Percentiles rank a stretch among this genome's conserved stretches.
phyloP scores from a whole-genome alignment of 2,329 filamentous ascomycete species.

The Colletotrichum orbiculare region DNA sequence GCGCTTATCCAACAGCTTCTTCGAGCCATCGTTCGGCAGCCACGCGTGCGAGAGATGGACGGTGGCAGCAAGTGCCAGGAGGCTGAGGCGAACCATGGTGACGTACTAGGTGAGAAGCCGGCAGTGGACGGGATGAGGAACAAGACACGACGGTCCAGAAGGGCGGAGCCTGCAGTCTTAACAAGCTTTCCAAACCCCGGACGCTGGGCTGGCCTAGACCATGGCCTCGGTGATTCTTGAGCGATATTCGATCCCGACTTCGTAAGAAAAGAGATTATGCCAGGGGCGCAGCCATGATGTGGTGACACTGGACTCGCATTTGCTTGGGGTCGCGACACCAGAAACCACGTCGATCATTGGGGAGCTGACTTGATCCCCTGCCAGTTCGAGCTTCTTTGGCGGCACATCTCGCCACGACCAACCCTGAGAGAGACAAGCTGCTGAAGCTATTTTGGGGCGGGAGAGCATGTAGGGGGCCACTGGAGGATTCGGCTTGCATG shows the following conservation, averaged over 20 bases:
- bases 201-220: neutral
- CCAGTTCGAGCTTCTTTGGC: neutral
- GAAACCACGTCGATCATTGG: constrained; percentile 11
- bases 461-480: neutral
- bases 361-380: neutral
- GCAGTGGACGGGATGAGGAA: neutral
- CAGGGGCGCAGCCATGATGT: constrained; percentile 17
- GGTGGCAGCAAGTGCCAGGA: constrained; percentile 22
- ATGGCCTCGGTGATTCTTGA: constrained; percentile 2
- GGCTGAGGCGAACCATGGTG: constrained; percentile 27
- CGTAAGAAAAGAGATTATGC: constrained; percentile 22
- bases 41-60: constrained; percentile 19
- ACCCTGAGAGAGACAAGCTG: neutral
- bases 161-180: constrained; percentile 12
- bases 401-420: neutral
- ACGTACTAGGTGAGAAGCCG: neutral
- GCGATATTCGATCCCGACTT: neutral
- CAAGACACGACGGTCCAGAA: no score
- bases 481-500: constrained; percentile 9
- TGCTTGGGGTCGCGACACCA: constrained; percentile 19
- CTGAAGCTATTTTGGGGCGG: constrained; percentile 13
- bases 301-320: constrained; percentile 4
- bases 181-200: constrained; percentile 12
- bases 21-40: constrained; percentile 26
- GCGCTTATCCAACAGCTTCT: constrained; percentile 30